These are phyloP conservation scores for Candida suzukii DNA, from an alignment of 805 yeast genomes.

Conservation along the genomic window DNA sequence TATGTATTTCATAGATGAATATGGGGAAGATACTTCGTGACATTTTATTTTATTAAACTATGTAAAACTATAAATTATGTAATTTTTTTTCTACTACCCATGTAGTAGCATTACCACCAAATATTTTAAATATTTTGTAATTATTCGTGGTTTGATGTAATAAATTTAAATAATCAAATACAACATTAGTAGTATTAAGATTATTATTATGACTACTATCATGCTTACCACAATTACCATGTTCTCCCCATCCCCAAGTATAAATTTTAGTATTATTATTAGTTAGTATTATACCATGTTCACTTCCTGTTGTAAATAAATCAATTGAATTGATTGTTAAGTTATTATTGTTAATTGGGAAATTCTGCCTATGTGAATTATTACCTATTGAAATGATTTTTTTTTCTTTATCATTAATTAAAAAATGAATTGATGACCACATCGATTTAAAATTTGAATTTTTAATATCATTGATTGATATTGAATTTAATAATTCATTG, in stretches of 20 bases:
- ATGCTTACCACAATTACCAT: constrained; percentile 79
- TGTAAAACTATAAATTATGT: not conserved
- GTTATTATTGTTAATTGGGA: constrained; percentile 12
- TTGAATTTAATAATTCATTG: constrained; percentile 1
- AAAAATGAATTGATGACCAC: constrained; percentile 78
- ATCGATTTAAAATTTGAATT: constrained; percentile 36
- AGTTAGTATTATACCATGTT: constrained; percentile 59
- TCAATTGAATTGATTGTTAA: not conserved
- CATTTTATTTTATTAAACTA: constrained; percentile 28
- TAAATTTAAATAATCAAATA: constrained; percentile 29
- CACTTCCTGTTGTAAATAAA: constrained; percentile 62
- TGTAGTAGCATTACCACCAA: constrained; percentile 64
- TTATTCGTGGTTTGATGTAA: constrained; percentile 20
- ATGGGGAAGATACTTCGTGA: constrained; percentile 75
- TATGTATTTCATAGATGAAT: constrained; percentile 47
- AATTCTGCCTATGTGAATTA: constrained; percentile 66
- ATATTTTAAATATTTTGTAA: constrained; percentile 22
- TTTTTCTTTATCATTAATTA: not conserved
- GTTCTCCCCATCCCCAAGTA: constrained; percentile 99
- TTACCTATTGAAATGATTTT: constrained; percentile 56
- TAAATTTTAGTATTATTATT: constrained; percentile 30
- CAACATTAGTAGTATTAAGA: constrained; percentile 25
- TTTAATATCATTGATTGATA: not conserved
- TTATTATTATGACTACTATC: constrained; percentile 3
- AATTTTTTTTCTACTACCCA: constrained; percentile 34